Evolutionary conservation across 768 basidiomycete genomes (phyloP), one percentile per base, ranked within the genome.

Genomic region (Tricholoma matsutake): DNA sequence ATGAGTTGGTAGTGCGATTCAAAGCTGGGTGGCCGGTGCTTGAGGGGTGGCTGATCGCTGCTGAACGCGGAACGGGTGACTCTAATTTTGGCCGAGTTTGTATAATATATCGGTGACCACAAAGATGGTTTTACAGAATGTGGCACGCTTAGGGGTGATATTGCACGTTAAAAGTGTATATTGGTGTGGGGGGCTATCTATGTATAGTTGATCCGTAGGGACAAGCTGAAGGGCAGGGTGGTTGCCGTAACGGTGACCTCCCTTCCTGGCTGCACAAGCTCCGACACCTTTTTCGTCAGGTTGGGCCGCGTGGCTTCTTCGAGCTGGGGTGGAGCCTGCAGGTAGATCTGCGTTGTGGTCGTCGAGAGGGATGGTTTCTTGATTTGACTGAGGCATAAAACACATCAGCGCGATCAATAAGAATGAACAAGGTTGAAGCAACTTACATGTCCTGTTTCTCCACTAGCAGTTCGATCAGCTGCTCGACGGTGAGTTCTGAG

Each of bases 331-430:
- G 97, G 96, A 1, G 92, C 92, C 73, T 96, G 94, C 72, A 95
- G 86, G 79, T 97, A 99, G 39, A 98, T 87, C 37, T 89, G 91
- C 66, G 81, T 84, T 22, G 81, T 82, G 5, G 86, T 80, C 0
- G 87, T 85, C 4, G 96, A 92, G 16, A 99, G 73, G 0, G 97
- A 98, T 0, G 97, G 97, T 70, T 88, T 94, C 78, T 95, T 96
- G 77, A 98, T 90, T 86, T 98, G 97, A 64, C 97, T 99, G 22
- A 60, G 5, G 11, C 31, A 29, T 31, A 57, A 32, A 22, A 32
- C 2, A 6, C n/a, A 53, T 53, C 9, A 53, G 51, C 13, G n/a
- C 18, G 16, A 28, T 18, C 16, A 10, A 2, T 31, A 11, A 28
- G 25, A 3, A 67, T 57, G 45, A 60, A 64, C 31, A 59, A 47